Conservation (phyloP, 805 yeast species). For the Dipodascus albidus region DNA sequence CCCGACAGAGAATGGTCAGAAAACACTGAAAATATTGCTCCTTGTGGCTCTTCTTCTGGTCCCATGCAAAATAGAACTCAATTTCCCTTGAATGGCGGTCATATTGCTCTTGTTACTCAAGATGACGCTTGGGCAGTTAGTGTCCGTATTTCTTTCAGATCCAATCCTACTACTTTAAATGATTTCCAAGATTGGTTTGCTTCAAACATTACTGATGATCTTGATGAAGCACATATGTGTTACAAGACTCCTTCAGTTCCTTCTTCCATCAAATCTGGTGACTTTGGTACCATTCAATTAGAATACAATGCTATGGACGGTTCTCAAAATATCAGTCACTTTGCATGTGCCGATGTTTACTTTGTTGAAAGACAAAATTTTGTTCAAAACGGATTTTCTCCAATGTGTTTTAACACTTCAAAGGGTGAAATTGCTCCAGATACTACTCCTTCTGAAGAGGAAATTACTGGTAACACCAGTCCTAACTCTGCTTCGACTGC, state of each 20-base stretch:
- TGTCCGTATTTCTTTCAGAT: slow-evolving; percentile 31
- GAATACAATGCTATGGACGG: slow-evolving; percentile 32
- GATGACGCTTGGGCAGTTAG: slow-evolving; percentile 30
- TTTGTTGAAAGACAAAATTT: slow-evolving; percentile 31
- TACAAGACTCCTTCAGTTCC: slow-evolving; percentile 35
- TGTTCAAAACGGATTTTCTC: slow-evolving; percentile 25
- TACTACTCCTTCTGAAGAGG: slow-evolving; percentile 17
- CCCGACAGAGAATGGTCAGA: slow-evolving; percentile 35
- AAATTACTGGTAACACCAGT: slow-evolving; percentile 7
- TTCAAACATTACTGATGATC: slow-evolving; percentile 26
- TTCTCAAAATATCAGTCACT: slow-evolving; percentile 30
- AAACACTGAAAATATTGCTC: slow-evolving; percentile 34
- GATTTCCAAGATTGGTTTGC: slow-evolving; percentile 29
- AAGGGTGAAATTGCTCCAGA: slow-evolving; percentile 29
- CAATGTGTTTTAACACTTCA: slow-evolving; percentile 33
- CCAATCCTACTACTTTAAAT: slow-evolving; percentile 29
- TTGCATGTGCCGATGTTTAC: slow-evolving; percentile 35
- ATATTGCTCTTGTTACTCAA: slow-evolving; percentile 35
- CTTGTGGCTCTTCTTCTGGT: slow-evolving; percentile 33
- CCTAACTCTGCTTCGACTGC: slow-evolving; percentile 17
- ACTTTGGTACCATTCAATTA: slow-evolving; percentile 35
- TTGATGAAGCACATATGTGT: slow-evolving; percentile 37
- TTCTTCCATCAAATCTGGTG: slow-evolving; percentile 28
- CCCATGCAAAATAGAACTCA: slow-evolving; percentile 29
- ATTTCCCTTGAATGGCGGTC: slow-evolving; percentile 37